Percentiles rank a stretch among this genome's conserved stretches.
phyloP scores from a whole-genome alignment of 192 early-diverging fungal species.

The Rhizoclosmatium sp. region DNA sequence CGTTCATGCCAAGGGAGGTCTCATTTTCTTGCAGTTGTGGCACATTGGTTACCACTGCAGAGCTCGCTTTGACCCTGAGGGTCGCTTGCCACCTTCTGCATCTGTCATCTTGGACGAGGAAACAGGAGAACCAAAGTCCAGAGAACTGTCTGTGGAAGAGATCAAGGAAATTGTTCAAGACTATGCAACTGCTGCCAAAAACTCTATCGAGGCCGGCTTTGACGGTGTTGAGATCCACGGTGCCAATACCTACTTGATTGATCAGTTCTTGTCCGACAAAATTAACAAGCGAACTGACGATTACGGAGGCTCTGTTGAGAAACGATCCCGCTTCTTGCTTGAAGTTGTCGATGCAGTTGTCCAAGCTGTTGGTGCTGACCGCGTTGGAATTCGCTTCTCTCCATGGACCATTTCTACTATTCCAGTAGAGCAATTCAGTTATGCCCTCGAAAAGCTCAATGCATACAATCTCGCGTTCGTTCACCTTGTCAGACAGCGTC shows the following conservation, averaged over 20 bases:
- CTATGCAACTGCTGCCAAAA: conserved; percentile 48
- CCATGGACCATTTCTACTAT: conserved; percentile 35
- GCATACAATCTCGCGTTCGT: conserved; percentile 38
- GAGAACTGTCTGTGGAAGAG: conserved; percentile 63
- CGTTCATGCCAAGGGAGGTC: conserved; percentile 54
- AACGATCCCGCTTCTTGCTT: conserved; percentile 66
- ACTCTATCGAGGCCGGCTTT: conserved; percentile 58
- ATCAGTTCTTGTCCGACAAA: conserved; percentile 51
- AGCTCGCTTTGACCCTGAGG: neutral
- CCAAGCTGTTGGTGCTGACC: conserved; percentile 34
- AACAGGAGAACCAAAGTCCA: conserved; percentile 43
- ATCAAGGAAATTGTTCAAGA: conserved; percentile 65
- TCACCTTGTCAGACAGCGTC: conserved; percentile 28
- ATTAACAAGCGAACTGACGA: conserved; percentile 84
- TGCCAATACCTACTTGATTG: conserved; percentile 89
- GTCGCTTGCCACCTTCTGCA: conserved; percentile 22
- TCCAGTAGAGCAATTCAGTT: conserved; percentile 13
- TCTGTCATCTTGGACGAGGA: conserved; percentile 13
- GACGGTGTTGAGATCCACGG: conserved; percentile 79
- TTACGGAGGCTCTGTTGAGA: conserved; percentile 90
- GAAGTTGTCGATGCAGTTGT: conserved; percentile 40
- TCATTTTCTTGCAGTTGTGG: conserved; percentile 63
- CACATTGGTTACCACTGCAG: conserved; percentile 34
- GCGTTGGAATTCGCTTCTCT: conserved; percentile 46
- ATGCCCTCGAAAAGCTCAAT: conserved; percentile 28